Evolutionary conservation across 805 yeast species (phyloP).

Genomic region (Zygosaccharomyces siamensis): DNA sequence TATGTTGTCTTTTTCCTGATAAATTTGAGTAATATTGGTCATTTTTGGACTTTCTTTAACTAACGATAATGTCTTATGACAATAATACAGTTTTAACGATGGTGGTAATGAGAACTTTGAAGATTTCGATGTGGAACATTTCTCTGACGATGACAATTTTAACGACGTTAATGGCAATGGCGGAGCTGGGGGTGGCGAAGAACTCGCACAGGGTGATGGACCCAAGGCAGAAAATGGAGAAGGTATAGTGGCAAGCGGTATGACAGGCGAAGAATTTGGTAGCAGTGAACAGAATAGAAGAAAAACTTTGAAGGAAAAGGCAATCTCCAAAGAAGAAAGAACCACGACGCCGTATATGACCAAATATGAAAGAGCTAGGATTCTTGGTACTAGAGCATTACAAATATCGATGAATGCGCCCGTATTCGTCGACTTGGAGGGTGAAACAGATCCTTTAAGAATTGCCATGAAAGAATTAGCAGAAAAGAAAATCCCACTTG

Average conservation of each 20-base stretch:
- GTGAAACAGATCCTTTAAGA: constrained; percentile 97
- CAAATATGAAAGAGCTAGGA: constrained; percentile 96
- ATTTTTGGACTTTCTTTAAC: not conserved
- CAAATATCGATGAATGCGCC: constrained; percentile 99
- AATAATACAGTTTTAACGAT: constrained; percentile 50
- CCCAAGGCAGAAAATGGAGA: constrained; percentile 58
- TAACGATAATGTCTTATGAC: constrained; percentile 5
- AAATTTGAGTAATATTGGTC: not conserved
- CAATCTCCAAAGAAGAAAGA: constrained; percentile 84
- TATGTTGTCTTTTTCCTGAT: constrained; percentile 19
- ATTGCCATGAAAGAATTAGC: constrained; percentile 96
- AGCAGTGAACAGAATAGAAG: constrained; percentile 40
- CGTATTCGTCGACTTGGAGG: constrained; percentile 94
- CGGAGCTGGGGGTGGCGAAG: constrained; percentile 30
- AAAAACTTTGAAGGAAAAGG: constrained; percentile 70
- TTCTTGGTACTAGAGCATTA: constrained; percentile 93
- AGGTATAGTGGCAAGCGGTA: constrained; percentile 65
- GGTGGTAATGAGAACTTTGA: constrained; percentile 63
- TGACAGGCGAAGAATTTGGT: constrained; percentile 50
- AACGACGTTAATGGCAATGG: constrained; percentile 36
- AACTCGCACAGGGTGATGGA: constrained; percentile 34
- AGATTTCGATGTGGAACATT: constrained; percentile 82
- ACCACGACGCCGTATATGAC: constrained; percentile 99
- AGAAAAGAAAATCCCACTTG: constrained; percentile 91
- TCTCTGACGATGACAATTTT: constrained; percentile 63